A percentile compares a stretch with the other conserved stretches of the same genome.
phyloP scores from a whole-genome alignment of 495 filamentous ascomycete genomes.

The Penicillium simplicissimum region DNA sequence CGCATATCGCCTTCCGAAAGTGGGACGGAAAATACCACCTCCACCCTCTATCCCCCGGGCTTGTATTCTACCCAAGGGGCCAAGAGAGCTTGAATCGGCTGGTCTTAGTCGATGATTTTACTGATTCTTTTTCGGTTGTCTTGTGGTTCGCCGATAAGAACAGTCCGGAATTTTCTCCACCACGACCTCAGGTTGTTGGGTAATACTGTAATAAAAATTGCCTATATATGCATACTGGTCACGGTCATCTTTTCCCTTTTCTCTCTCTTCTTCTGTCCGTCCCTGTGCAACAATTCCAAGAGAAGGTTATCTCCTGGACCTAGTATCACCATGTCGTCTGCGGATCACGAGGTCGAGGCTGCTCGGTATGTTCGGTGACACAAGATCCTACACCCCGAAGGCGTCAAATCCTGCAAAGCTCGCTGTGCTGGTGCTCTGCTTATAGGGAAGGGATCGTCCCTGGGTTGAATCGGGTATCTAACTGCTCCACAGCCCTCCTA shows the following conservation, averaged over 20 bases:
- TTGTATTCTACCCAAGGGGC: background rate
- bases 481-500: background rate
- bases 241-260: slow-evolving; percentile 2
- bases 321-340: slow-evolving; percentile 32
- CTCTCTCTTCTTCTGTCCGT: slow-evolving; percentile 10
- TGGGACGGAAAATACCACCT: slow-evolving; percentile 7
- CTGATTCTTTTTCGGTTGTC: slow-evolving; percentile 11
- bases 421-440: background rate
- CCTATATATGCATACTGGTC: slow-evolving; percentile 28
- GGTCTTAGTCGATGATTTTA: slow-evolving; percentile 8
- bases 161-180: slow-evolving; percentile 14
- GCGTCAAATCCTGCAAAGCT: background rate
- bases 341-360: slow-evolving; percentile 37
- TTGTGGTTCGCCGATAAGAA: slow-evolving; percentile 28
- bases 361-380: slow-evolving; percentile 33
- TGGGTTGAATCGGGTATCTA: background rate
- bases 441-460: background rate
- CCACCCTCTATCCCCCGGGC: background rate
- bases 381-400: background rate
- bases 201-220: slow-evolving; percentile 22
- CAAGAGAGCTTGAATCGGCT: slow-evolving; percentile 8
- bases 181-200: slow-evolving; percentile 17
- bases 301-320: slow-evolving; percentile 15
- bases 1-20: slow-evolving; percentile 8
- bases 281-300: slow-evolving; percentile 9